Evolutionary conservation across 2,329 filamentous ascomycete genomes (phyloP), one percentile per base, ranked within the genome.

Genomic region (Claviceps maximensis): DNA sequence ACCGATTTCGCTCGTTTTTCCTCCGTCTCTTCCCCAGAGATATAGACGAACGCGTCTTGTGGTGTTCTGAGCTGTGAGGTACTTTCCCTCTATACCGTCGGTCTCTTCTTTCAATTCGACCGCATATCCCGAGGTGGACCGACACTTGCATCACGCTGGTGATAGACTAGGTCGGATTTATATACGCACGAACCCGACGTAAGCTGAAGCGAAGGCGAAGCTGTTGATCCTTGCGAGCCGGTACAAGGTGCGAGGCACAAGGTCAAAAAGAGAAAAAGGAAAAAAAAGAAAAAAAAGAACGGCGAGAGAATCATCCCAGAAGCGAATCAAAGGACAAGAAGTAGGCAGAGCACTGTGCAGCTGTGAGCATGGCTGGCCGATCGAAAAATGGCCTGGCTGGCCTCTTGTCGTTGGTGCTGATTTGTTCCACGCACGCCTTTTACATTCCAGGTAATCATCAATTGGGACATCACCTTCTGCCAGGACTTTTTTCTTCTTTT

Each of bases 401-500:
- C 58, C 59, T 67, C 59, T 66, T 69, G 60, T 76, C 71, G 63
- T 64, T 82, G 38, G 57, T 78, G 52, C 57, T 63, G 15, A 50
- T 61, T 4, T 56, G 50, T 44, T 54, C 58, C 10, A 57, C 73
- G 19, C 73, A 82, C 51, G 86, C 84, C 40, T 94, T 94, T 67
- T 95, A 94, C 67, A 86, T 95, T 60, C 89, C 89, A 61, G 88
- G 88, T 91, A 77, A 61, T 73, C 52, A 25, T 17, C 19, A 23
- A 21, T 19, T 4, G n/a, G 7, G n/a, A 27, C 57, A 9, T 10
- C 23, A 15, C 27, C 27, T 4, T 4, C 27, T 29, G 17, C 15
- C 21, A n/a, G n/a, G n/a, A n/a, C 8, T 6, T 13, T n/a, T 21
- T 21, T 4, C 4, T n/a, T 15, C 27, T n/a, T 12, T 27, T 10